Conservation (phyloP, 306 rosid genomes). For the Herpetospermum pedunculosum region DNA sequence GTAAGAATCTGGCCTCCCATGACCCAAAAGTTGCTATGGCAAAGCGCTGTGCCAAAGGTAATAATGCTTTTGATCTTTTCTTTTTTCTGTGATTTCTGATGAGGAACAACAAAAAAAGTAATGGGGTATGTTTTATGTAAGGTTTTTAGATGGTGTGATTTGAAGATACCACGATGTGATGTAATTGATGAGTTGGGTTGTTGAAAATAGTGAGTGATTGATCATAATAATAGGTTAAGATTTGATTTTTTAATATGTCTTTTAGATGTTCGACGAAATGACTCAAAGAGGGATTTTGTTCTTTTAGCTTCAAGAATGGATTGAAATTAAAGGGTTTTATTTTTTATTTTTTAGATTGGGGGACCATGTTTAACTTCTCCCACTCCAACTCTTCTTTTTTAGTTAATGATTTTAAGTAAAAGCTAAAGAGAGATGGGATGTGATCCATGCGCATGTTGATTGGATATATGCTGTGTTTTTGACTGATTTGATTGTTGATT, state of each 20-base stretch:
- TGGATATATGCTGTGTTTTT: background rate
- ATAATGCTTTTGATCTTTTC: constrained; percentile 12
- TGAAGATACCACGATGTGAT: background rate
- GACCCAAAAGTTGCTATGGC: constrained; percentile 87
- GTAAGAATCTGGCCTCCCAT: constrained; percentile 23
- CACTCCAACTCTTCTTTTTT: constrained; percentile 2
- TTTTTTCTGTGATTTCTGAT: background rate
- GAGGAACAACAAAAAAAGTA: background rate
- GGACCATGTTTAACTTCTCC: background rate
- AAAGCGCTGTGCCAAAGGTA: constrained; percentile 63
- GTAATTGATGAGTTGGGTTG: background rate
- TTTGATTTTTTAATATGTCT: background rate
- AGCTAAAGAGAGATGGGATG: constrained; percentile 5
- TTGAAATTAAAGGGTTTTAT: background rate
- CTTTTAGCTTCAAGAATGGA: background rate
- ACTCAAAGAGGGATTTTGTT: background rate
- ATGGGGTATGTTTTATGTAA: background rate
- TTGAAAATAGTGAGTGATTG: background rate
- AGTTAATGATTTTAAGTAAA: background rate
- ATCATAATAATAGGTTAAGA: background rate
- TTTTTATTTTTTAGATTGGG: background rate
- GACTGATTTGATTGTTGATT: constrained; percentile 4
- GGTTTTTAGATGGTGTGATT: background rate
- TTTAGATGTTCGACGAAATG: background rate
- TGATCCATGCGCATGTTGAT: constrained; percentile 10